Base-by-base conservation (phyloP, 2,329 filamentous ascomycete genomes). In the Penicillium frequentans region DNA sequence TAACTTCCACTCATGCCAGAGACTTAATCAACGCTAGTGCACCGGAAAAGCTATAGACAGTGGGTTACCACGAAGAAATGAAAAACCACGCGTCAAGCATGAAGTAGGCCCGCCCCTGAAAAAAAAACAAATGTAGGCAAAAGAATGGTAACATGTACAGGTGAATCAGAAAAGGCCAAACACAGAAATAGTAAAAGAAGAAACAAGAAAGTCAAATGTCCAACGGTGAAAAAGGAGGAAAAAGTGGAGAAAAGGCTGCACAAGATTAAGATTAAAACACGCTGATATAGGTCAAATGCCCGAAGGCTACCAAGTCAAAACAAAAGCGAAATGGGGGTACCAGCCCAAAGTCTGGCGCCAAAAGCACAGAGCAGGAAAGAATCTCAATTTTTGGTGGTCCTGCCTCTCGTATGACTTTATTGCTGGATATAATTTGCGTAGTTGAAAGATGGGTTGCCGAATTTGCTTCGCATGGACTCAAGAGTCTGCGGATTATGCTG, bases 381-480 rank as follows among this genome's bases (percentile, higher is more conserved):
- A 39, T 39, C 31, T 46, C 27, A 27, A 21, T 50, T 50, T 50
- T 53, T 47, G 35, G 51, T 59, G 56, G 50, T 50, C 51, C 56
- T 54, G 58, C 55, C 57, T 42, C 52, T 33, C 46, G 53, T 43
- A 45, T 47, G n/a, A 39, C 35, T 27, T 68, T 62, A 63, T 68
- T 71, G 54, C 48, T 63, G 63, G 39, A 70, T 61, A 56, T 69
- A 70, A 51, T 50, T 56, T 23, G 71, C 52, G 31, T 73, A 73
- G 49, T 71, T 70, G 47, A 67, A 73, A 5, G 70, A 57, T 43
- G 67, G 64, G 14, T 59, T 63, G 45, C 64, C 59, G 57, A 68
- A 69, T 51, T 71, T 73, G 23, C 57, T 56, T 46, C 69, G 58
- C 56, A 70, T 44, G 1, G 70, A 63, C 21, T 70, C 67, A 37